Conservation (phyloP, 345 rosid genomes). For the Populus pruinosa region DNA sequence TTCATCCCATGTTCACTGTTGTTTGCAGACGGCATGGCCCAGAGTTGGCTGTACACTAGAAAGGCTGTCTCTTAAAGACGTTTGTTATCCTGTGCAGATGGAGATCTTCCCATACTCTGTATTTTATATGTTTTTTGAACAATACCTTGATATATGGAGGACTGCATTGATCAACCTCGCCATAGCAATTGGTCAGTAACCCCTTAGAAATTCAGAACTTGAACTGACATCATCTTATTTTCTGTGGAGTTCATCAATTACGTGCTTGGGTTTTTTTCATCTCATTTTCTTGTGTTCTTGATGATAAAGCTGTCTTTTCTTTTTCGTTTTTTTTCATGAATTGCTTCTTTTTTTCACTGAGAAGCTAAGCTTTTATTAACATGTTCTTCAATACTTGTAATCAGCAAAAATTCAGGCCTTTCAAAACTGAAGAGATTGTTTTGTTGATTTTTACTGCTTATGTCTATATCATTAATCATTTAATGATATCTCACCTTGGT, state of each 20-base stretch:
- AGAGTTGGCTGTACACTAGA: neutral
- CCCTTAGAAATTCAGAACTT: slow-evolving; percentile 10
- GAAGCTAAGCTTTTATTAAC: neutral
- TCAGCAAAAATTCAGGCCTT: neutral
- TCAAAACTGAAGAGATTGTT: neutral
- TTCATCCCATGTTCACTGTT: neutral
- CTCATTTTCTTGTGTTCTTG: neutral
- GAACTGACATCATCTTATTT: neutral
- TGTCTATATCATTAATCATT: neutral
- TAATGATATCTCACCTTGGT: neutral
- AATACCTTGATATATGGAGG: slow-evolving; percentile 96
- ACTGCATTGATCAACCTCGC: slow-evolving; percentile 90
- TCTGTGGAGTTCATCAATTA: neutral
- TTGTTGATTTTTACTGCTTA: neutral
- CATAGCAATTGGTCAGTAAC: slow-evolving; percentile 82
- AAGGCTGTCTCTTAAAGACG: neutral
- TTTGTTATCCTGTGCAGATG: slow-evolving; percentile 55
- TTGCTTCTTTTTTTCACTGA: neutral
- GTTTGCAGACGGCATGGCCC: neutral
- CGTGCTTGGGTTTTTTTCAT: neutral
- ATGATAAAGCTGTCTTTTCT: neutral
- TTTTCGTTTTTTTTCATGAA: neutral
- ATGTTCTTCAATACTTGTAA: neutral
- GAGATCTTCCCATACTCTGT: slow-evolving; percentile 97
- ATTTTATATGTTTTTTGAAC: slow-evolving; percentile 97